Evolutionary conservation across 257 asterid genomes (phyloP), one percentile per base, ranked within the genome.

Genomic region (Solanum tarapatanum): DNA sequence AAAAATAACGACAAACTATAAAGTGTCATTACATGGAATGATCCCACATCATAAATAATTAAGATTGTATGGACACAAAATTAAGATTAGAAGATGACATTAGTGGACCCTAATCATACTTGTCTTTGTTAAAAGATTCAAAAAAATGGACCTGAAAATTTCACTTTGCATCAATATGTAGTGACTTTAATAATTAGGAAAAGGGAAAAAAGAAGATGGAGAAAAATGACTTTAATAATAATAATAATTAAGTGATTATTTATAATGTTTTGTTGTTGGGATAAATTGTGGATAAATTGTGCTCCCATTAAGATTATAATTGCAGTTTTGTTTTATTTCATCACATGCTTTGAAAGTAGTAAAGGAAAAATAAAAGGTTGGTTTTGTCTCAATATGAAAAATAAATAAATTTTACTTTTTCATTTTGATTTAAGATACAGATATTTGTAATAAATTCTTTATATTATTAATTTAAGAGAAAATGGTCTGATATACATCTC

Each of bases 1-100:
- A 62, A 74, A 88, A 83, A 90, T 86, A 28, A 62, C 51, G 91
- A 86, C 90, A 90, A 84, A n/a, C 10, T 84, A 36, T 84, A 8
- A 13, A n/a, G 26, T 64, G 58, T 84, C 39, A 33, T 84, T 51
- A 60, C 35, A 62, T 24, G 60, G 60, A 84, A 35, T 84, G 41
- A n/a, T 84, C 28, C 28, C 48, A 58, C 60, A 2, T 60, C 39
- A 84, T 84, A 41, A 64, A 84, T n/a, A 84, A 43, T 26, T 79
- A 79, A 76, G 60, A n/a, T 76, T 39, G 35, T 76, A 76, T 60
- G 55, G n/a, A 24, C 33, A 84, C 30, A 33, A 8, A 32, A 55
- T 70, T 70, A 70, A 83, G 75, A 69, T 84, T 41, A 55, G 55
- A 32, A 19, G 62, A 17, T 69, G 51, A 37, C 58, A 62, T 36